Evolutionary conservation across 2,329 filamentous ascomycete genomes (phyloP), one percentile per base, ranked within the genome.

Genomic region (Dactylella cylindrospora): DNA sequence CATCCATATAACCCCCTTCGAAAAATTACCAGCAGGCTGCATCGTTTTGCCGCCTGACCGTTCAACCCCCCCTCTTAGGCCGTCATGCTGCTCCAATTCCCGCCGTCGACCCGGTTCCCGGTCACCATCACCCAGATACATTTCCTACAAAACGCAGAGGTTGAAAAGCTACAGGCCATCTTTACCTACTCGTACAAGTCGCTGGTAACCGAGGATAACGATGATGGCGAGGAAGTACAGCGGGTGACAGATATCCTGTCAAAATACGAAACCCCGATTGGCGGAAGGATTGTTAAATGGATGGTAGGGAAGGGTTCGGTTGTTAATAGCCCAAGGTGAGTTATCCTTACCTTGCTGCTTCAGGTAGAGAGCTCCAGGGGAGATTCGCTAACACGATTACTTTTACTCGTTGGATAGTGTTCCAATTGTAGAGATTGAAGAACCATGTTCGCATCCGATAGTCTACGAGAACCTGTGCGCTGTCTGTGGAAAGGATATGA

Each of bases 401-500:
- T 44, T 38, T 17, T 38, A 49, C 1, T 44, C 35, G 5, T 43
- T 51, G 19, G 12, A 7, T 65, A 82, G 80, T 20, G 73, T 78
- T 26, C 74, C 77, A 17, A 73, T 85, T 64, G 81, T 90, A 60
- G 84, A 89, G 61, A 85, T 98, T 49, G 86, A 95, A 69, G 93
- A 98, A 76, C 83, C 86, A 53, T 98, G 93, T 74, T 81, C 85
- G 23, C 93, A 98, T 74, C 87, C 91, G 69, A 80, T 95, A 32
- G 91, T 97, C 73, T 95, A 88, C 71, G 86, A 86, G 53, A 90
- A 90, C 36, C 80, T 98, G 67, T 98, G 93, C 75, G 89, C 84
- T 59, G 81, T 90, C 65, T 98, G 93, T 74, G 93, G 93, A 66
- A 89, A 91, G 74, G 90, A 97, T 74, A 95, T 98, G 90, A 95